Evolutionary conservation across 352 stramenopile genomes (phyloP).

Genomic region (Pythium aristosporum): DNA sequence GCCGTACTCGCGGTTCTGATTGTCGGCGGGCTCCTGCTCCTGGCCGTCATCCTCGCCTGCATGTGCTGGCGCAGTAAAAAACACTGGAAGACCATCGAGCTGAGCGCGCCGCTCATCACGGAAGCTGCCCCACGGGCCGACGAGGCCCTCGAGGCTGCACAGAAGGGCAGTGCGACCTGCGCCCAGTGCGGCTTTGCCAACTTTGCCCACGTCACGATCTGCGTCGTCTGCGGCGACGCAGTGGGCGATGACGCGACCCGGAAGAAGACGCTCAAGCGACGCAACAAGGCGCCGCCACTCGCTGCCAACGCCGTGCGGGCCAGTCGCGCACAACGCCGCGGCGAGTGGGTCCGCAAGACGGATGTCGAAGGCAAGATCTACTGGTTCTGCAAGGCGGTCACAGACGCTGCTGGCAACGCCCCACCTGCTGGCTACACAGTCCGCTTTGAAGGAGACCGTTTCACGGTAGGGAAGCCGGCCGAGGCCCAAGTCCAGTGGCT

Average conservation of each 20-base stretch:
- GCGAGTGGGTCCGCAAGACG: slow-evolving; percentile 26
- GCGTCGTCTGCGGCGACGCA: slow-evolving; percentile 8
- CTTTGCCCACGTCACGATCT: slow-evolving; percentile 14
- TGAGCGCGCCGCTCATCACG: slow-evolving; percentile 11
- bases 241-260: slow-evolving; percentile 9
- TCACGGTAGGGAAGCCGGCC: not conserved
- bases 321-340: slow-evolving; percentile 2
- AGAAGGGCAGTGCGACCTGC: not conserved
- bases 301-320: slow-evolving; percentile 1
- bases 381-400: slow-evolving; percentile 20
- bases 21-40: not conserved
- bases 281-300: slow-evolving; percentile 3
- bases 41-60: slow-evolving; percentile 1
- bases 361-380: slow-evolving; percentile 26
- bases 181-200: slow-evolving; percentile 14
- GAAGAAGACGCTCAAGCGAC: slow-evolving; percentile 12
- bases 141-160: not conserved
- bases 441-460: not conserved
- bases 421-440: not conserved
- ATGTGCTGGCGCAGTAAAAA: slow-evolving; percentile 8
- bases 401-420: not conserved
- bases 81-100: slow-evolving; percentile 18
- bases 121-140: slow-evolving; percentile 2
- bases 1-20: not conserved
- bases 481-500: slow-evolving; percentile 9